Percentiles rank a stretch among this genome's conserved stretches.
phyloP scores from a whole-genome alignment of 2,329 filamentous ascomycete species.

The Phialemoniopsis sp. region DNA sequence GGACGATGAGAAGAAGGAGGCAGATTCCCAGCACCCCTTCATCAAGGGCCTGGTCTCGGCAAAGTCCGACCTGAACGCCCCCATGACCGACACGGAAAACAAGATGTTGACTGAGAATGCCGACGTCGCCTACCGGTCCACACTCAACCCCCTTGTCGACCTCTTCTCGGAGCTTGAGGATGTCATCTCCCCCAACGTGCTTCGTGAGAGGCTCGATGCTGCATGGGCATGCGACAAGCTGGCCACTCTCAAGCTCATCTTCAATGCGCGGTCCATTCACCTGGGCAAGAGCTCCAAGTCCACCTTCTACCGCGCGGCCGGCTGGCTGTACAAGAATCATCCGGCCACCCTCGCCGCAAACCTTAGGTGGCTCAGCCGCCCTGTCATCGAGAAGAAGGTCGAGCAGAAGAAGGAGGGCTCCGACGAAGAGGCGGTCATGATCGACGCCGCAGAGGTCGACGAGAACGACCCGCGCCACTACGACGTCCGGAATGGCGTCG shows the following conservation, averaged over 20 bases:
- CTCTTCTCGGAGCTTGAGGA: conserved; percentile 49
- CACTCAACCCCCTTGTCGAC: conserved; percentile 42
- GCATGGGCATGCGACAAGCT: conserved; percentile 46
- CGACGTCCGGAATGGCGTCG: conserved; percentile 41
- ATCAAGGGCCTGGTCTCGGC: conserved; percentile 24
- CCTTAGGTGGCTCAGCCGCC: conserved; percentile 50
- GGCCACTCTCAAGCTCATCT: conserved; percentile 53
- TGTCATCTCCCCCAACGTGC: conserved; percentile 23
- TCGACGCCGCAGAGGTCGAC: conserved; percentile 22
- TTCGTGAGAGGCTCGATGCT: conserved; percentile 35
- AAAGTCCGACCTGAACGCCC: conserved; percentile 6
- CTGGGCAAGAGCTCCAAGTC: conserved; percentile 49
- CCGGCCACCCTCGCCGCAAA: conserved; percentile 50
- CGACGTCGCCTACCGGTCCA: conserved; percentile 43
- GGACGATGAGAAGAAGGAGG: neutral
- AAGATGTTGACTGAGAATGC: conserved; percentile 49
- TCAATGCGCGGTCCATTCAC: conserved; percentile 57
- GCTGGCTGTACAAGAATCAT: conserved; percentile 52
- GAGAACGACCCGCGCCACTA: conserved; percentile 29
- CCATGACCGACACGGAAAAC: conserved; percentile 22
- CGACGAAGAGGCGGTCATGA: conserved; percentile 27
- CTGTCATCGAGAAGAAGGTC: conserved; percentile 50
- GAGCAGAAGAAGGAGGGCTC: conserved; percentile 23
- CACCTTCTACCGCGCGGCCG: conserved; percentile 47
- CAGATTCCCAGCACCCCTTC: conserved; percentile 19